These are phyloP conservation scores for Termitomyces sp. DNA, from an alignment of 1,284 basidiomycete species.

Conservation along the genomic window DNA sequence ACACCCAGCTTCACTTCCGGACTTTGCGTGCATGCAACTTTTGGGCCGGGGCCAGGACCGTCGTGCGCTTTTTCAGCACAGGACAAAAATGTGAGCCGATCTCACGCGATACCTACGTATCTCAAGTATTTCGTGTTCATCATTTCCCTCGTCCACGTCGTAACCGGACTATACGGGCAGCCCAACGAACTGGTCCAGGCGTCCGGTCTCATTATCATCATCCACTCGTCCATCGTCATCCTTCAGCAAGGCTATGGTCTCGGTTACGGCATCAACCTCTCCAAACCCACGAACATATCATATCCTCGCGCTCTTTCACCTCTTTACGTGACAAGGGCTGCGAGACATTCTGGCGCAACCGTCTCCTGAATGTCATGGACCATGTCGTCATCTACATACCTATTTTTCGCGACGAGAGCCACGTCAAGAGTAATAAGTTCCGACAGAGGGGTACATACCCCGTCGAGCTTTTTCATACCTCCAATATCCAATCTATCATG, in stretches of 20 bases:
- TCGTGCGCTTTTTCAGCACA: slow-evolving; percentile 88
- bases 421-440: slow-evolving; percentile 95
- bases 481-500: slow-evolving; percentile 99
- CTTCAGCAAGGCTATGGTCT: slow-evolving; percentile 99
- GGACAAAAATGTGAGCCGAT: slow-evolving; percentile 87
- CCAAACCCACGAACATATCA: slow-evolving; percentile 99
- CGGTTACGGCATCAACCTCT: slow-evolving; percentile 96
- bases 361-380: slow-evolving; percentile 98
- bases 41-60: slow-evolving; percentile 96
- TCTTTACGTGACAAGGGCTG: slow-evolving; percentile 99
- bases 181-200: slow-evolving; percentile 93
- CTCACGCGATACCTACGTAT: too few species aligned
- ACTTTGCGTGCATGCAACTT: slow-evolving; percentile 99
- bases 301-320: slow-evolving; percentile 94
- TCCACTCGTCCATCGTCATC: slow-evolving; percentile 96
- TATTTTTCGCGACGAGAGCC: slow-evolving; percentile 98
- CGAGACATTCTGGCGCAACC: slow-evolving; percentile 97
- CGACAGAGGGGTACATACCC: slow-evolving; percentile 93
- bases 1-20: slow-evolving; percentile 96
- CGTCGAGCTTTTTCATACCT: slow-evolving; percentile 98
- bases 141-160: slow-evolving; percentile 95
- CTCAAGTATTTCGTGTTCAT: slow-evolving; percentile 90
- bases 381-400: slow-evolving; percentile 96
- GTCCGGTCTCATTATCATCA: slow-evolving; percentile 93
- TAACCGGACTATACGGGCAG: slow-evolving; percentile 95